These are phyloP conservation scores for Phalaenopsis hybrid DNA, from an alignment of 116 monocot species.

Conservation along the genomic window DNA sequence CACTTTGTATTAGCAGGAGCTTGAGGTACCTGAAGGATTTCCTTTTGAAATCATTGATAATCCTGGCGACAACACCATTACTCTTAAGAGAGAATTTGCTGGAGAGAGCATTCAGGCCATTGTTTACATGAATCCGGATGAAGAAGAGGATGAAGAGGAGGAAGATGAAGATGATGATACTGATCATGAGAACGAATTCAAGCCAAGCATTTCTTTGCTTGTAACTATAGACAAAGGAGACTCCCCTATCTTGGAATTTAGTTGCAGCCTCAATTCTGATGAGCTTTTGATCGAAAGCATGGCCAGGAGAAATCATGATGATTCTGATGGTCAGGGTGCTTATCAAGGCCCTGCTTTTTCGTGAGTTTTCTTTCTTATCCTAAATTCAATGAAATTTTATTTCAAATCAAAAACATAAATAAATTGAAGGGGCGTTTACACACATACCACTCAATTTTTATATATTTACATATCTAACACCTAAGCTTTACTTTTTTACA, in stretches of 20 bases:
- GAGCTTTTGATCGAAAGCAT: conserved; percentile 57
- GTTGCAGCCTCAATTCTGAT: conserved; percentile 49
- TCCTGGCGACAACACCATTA: conserved; percentile 64
- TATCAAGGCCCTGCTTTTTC: conserved; percentile 67
- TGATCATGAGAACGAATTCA: conserved; percentile 12
- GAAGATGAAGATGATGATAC: conserved; percentile 10
- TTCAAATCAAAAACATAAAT: no score
- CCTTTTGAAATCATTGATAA: conserved; percentile 74
- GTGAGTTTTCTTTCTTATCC: conserved; percentile 31
- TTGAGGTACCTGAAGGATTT: conserved; percentile 47
- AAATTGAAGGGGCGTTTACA: no score
- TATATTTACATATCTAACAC: no score
- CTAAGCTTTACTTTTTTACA: no score
- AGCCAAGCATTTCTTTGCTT: conserved; percentile 44
- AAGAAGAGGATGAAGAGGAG: conserved; percentile 13
- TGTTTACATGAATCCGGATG: conserved; percentile 42
- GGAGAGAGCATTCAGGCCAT: conserved; percentile 59
- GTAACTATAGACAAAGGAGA: conserved; percentile 60
- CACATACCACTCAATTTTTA: no score
- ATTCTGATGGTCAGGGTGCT: conserved; percentile 32
- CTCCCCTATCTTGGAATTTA: conserved; percentile 45
- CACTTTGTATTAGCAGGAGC: conserved; percentile 27
- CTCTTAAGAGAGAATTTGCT: conserved; percentile 43
- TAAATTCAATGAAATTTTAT: background rate
- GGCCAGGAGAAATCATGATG: conserved; percentile 30